Evolutionary conservation across 2,329 filamentous ascomycete species (phyloP), one percentile per base, ranked within the genome.

Genomic region (Colletotrichum tamarilloi): DNA sequence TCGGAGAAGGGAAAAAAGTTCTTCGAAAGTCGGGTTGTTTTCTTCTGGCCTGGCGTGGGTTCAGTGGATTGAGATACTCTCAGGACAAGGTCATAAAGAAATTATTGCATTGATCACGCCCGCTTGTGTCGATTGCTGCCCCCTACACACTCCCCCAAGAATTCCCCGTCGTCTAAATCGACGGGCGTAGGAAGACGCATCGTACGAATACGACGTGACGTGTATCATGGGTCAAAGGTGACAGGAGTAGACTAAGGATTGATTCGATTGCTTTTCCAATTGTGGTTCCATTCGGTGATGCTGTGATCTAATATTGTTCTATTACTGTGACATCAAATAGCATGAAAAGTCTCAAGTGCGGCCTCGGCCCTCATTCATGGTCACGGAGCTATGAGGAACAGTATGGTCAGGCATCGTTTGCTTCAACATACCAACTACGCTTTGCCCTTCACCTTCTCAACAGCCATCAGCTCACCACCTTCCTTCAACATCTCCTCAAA

Each of bases 401-500:
- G 35, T 6, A 5, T 6, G 14, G 5, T 16, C 35, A 42, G 35
- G 35, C 35, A 16, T 42, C 35, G 14, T 16, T 14, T 16, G 12
- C 14, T 46, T 46, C 19, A 3, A n/a, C 19, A 19, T n/a, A 0
- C 2, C 1, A 3, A 7, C 42, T 46, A 46, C 14, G 26, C 14
- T 19, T 73, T 73, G 11, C 46, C 66, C 65, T 76, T 76, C 8
- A 58, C 62, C 62, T 79, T 81, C 14, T 80, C 76, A 16, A 74
- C 75, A 0, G 76, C 77, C n/a, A 89, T 79, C 42, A 87, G 75
- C 76, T 85, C 81, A 0, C 87, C 86, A 0, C 90, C 90, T 52
- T 86, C 83, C 67, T 81, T 84, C 56, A 92, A 77, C 52, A 91
- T 78, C 63, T 84, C 82, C 69, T 86, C 84, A 71, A 91, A 84